Evolutionary conservation across 176 grass and related monocot species (phyloP), one percentile per base, ranked within the genome.

Genomic region (Oryza coarctata): DNA sequence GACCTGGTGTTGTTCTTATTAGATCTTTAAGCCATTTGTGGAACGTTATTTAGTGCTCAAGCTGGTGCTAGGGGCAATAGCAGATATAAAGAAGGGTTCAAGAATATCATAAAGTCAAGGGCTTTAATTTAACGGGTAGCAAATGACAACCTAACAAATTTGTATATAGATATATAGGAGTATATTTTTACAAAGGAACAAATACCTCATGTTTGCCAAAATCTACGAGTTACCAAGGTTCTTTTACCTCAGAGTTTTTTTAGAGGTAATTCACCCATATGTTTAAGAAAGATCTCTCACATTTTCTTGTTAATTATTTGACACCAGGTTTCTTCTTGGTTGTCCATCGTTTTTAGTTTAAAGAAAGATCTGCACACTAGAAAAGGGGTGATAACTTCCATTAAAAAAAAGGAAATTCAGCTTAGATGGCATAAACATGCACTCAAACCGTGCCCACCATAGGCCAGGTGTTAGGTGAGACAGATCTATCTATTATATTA

Each of bases 31-130:
- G 73, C 34, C 82, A 78, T 47, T 68, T 49, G 65, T 50, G 68
- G 67, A 86, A 86, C 35, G 44, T 49, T 82, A 74, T 29, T 86
- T 90, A 82, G 73, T 68, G 73, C 73, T 82, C 83, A 78, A 78
- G 83, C 43, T 77, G 61, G 83, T 72, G 57, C 33, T 76, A 73
- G 36, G 60, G 34, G 77, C 68, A 68, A 68, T 83, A 82, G 74
- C 20, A 63, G 83, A 74, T 77, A 74, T 55, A 86, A 82, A 86
- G 12, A 65, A 68, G 18, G 71, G 44, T 31, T 73, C 78, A 74
- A 68, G 20, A 31, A 83, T 78, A 74, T 57, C 36, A 82, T 78
- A 39, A 83, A 60, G 71, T 69, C 63, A 43, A 73, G 31, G 40
- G 47, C 62, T 76, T 87, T 63, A 67, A 41, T 82, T 87, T 70